Evolutionary conservation across 1,139 yeast species (phyloP).

Genomic region (Pichia sp.): DNA sequence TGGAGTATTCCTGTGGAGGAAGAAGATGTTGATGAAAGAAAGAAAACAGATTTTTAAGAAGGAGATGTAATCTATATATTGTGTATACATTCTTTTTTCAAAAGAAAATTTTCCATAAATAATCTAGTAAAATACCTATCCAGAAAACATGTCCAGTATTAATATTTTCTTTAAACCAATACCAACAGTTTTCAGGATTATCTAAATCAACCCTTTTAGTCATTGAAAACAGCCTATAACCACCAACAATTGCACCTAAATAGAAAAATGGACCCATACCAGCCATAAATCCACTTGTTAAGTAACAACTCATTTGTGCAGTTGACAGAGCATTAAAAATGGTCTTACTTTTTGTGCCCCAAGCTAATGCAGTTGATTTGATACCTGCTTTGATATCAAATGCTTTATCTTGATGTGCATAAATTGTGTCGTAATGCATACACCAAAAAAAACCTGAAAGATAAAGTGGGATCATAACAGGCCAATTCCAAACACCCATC

Average conservation of each 20-base stretch:
- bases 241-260: slow-evolving; percentile 59
- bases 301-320: slow-evolving; percentile 59
- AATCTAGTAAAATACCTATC: slow-evolving; percentile 72
- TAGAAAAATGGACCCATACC: slow-evolving; percentile 85
- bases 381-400: slow-evolving; percentile 87
- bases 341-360: slow-evolving; percentile 77
- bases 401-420: slow-evolving; percentile 94
- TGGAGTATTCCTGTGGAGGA: slow-evolving; percentile 96
- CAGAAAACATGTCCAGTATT: slow-evolving; percentile 74
- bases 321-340: slow-evolving; percentile 56
- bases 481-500: slow-evolving; percentile 73
- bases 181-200: slow-evolving; percentile 77
- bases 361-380: slow-evolving; percentile 88
- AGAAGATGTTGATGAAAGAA: slow-evolving; percentile 38
- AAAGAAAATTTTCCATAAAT: slow-evolving; percentile 31
- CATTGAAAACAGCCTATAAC: slow-evolving; percentile 61
- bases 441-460: slow-evolving; percentile 84
- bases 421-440: slow-evolving; percentile 90
- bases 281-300: slow-evolving; percentile 70
- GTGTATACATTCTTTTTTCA: not conserved
- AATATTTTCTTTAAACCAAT: slow-evolving; percentile 68
- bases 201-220: slow-evolving; percentile 69
- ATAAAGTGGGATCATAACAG: slow-evolving; percentile 74
- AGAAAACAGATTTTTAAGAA: slow-evolving; percentile 2
- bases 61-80: not conserved